Percentiles rank a stretch among this genome's conserved stretches.
These are phyloP conservation scores for Roridomyces roridus DNA, from an alignment of 768 basidiomycete species.

Conservation along the genomic window DNA sequence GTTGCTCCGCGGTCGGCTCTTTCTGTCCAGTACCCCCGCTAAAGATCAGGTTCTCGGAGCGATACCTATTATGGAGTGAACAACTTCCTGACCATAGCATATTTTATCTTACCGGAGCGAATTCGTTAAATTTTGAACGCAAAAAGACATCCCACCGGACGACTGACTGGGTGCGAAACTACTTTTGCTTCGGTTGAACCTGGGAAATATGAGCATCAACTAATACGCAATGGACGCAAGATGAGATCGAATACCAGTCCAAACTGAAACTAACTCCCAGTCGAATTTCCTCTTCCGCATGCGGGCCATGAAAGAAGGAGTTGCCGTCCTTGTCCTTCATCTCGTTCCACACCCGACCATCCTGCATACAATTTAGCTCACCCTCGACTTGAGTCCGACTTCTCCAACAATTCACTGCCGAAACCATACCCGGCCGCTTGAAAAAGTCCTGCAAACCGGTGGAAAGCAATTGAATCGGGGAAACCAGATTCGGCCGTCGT, in stretches of 20 bases:
- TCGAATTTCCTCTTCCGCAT: slow-evolving; percentile 18
- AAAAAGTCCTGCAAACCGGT: slow-evolving; percentile 14
- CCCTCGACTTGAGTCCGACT: not conserved
- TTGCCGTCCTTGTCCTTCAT: slow-evolving; percentile 14
- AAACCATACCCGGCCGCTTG: slow-evolving; percentile 11
- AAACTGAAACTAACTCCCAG: slow-evolving; percentile 24
- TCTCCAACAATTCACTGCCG: slow-evolving; percentile 21
- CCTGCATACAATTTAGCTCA: slow-evolving; percentile 9
- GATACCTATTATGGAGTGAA: slow-evolving; percentile 16
- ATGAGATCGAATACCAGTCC: slow-evolving; percentile 23
- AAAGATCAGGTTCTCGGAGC: slow-evolving; percentile 23
- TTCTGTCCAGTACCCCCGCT: slow-evolving; percentile 30
- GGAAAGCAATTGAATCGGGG: slow-evolving; percentile 24
- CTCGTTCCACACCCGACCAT: slow-evolving; percentile 25
- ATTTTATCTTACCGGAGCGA: slow-evolving; percentile 12
- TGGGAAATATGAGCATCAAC: not conserved
- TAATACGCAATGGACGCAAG: not conserved
- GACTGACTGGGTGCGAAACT: slow-evolving; percentile 26
- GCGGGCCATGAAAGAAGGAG: slow-evolving; percentile 17
- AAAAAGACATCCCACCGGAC: slow-evolving; percentile 29
- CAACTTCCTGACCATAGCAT: slow-evolving; percentile 12
- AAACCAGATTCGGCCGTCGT: no score
- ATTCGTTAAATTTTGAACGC: slow-evolving; percentile 22
- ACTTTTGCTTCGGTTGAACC: slow-evolving; percentile 23
- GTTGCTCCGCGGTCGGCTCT: slow-evolving; percentile 32